phyloP scores from a whole-genome alignment of 2,329 filamentous ascomycete species.

The Ophiocordyceps camponoti-rufipedis region DNA sequence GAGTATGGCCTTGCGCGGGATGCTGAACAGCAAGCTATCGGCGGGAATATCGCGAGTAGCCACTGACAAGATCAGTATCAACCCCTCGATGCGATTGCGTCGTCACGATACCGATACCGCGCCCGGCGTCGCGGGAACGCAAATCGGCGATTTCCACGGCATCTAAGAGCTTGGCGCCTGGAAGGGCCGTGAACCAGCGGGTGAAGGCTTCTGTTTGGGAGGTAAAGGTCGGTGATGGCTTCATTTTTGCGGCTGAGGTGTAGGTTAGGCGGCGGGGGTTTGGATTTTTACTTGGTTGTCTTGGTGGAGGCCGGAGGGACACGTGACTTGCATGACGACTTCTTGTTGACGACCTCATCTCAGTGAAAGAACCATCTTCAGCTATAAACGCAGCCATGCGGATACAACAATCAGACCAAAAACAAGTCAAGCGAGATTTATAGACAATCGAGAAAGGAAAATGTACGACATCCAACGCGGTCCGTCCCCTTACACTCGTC shows the following conservation, averaged over 20 bases:
- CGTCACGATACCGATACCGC: constrained; percentile 30
- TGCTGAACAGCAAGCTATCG: constrained; percentile 64
- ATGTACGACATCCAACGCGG: too few species aligned
- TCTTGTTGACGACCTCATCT: too few species aligned
- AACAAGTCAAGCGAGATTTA: too few species aligned
- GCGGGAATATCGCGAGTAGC: constrained; percentile 50
- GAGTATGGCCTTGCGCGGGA: constrained; percentile 55
- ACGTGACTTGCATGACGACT: too few species aligned
- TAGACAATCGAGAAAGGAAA: too few species aligned
- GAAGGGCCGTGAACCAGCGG: constrained; percentile 32
- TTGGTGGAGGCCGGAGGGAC: too few species aligned
- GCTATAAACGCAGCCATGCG: too few species aligned
- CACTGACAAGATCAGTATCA: constrained; percentile 27
- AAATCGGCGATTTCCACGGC: constrained; percentile 34
- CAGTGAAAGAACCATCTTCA: too few species aligned
- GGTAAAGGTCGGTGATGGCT: constrained; percentile 18
- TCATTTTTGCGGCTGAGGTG: neutral
- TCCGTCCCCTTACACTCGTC: too few species aligned
- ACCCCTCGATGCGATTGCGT: neutral
- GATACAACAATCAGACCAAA: too few species aligned
- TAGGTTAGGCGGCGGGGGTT: neutral
- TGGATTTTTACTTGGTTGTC: neutral
- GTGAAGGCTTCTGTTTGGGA: constrained; percentile 26
- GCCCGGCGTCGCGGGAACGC: constrained; percentile 28
- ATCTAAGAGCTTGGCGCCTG: constrained; percentile 33